These are phyloP conservation scores for Ramularia collo-cygni DNA, from an alignment of 2,329 filamentous ascomycete species.

Conservation along the genomic window DNA sequence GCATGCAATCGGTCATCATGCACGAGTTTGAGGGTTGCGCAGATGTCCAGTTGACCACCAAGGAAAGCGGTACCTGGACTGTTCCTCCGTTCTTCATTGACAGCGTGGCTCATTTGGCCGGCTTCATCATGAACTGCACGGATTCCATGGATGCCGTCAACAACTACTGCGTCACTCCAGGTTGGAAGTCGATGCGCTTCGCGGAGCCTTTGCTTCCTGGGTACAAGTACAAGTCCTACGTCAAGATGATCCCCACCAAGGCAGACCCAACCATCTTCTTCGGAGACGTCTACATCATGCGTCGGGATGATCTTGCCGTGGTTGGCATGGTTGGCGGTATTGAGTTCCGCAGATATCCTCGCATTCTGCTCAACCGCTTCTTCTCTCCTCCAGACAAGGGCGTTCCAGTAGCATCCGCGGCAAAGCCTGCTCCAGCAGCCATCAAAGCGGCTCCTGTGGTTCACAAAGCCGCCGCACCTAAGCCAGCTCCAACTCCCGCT, in stretches of 20 bases:
- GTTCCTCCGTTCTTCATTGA: slow-evolving; percentile 30
- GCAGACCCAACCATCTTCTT: slow-evolving; percentile 13
- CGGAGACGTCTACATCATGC: slow-evolving; percentile 21
- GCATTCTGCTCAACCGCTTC: slow-evolving; percentile 58
- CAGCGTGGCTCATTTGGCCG: slow-evolving; percentile 30
- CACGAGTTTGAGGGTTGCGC: slow-evolving; percentile 31
- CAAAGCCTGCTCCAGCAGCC: too few relatives aligned
- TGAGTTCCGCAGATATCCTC: slow-evolving; percentile 60
- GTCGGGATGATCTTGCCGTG: slow-evolving; percentile 11
- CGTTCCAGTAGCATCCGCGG: too few relatives aligned
- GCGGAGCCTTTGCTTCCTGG: slow-evolving; percentile 25
- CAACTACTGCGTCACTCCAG: slow-evolving; percentile 32
- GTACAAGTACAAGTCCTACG: slow-evolving; percentile 29
- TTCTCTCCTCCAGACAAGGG: slow-evolving; percentile 53
- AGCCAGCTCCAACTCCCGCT: too few relatives aligned
- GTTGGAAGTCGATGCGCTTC: slow-evolving; percentile 27
- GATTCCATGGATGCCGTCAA: slow-evolving; percentile 24
- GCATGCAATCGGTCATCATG: slow-evolving; percentile 17
- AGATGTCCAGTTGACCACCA: slow-evolving; percentile 8
- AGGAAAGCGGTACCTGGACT: slow-evolving; percentile 11
- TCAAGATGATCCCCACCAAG: slow-evolving; percentile 18
- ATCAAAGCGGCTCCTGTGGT: too few relatives aligned
- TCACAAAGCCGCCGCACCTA: too few relatives aligned
- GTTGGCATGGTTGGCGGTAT: slow-evolving; percentile 18
- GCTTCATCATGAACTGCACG: slow-evolving; percentile 18